Evolutionary conservation across 179 eudicot species (phyloP).

Genomic region (Spergularia azorica): DNA sequence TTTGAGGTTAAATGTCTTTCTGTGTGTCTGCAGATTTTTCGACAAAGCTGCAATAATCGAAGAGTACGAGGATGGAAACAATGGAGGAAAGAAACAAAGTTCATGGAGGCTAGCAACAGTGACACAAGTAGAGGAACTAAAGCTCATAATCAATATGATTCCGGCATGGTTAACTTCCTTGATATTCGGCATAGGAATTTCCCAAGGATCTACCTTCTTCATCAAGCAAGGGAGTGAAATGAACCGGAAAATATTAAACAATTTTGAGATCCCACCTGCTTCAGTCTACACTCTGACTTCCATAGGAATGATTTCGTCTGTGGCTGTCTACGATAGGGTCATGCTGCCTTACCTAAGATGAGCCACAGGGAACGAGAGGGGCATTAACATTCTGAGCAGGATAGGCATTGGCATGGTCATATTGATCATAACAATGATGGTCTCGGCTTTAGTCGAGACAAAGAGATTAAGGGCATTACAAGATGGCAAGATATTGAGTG

Average conservation of each 20-base stretch:
- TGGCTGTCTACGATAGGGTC: slow-evolving; percentile 48
- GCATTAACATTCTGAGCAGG: slow-evolving; percentile 73
- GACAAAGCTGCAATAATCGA: slow-evolving; percentile 44
- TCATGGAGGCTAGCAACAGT: slow-evolving; percentile 66
- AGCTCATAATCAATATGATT: slow-evolving; percentile 51
- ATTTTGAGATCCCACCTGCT: slow-evolving; percentile 61
- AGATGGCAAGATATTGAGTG: slow-evolving; percentile 38
- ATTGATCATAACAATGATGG: slow-evolving; percentile 48
- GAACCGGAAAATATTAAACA: slow-evolving; percentile 36
- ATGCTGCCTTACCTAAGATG: slow-evolving; percentile 52
- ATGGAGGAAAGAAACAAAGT: slow-evolving; percentile 22
- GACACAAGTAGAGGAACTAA: slow-evolving; percentile 64
- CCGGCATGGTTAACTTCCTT: slow-evolving; percentile 61
- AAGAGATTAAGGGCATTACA: slow-evolving; percentile 34
- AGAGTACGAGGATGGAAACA: slow-evolving; percentile 18
- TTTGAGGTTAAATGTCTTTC: neutral
- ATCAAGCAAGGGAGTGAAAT: slow-evolving; percentile 56
- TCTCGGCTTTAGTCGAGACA: slow-evolving; percentile 60
- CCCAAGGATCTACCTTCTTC: slow-evolving; percentile 62
- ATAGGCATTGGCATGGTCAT: slow-evolving; percentile 75
- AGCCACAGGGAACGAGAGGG: slow-evolving; percentile 64
- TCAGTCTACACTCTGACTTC: slow-evolving; percentile 43
- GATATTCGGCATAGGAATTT: slow-evolving; percentile 52
- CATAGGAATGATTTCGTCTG: slow-evolving; percentile 40
- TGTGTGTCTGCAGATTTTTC: slow-evolving; percentile 5